A percentile compares a stretch with the other conserved stretches of the same genome.
These are phyloP conservation scores for Dianthus caryophyllus DNA, from an alignment of 148 eudicot genomes.

Conservation along the genomic window DNA sequence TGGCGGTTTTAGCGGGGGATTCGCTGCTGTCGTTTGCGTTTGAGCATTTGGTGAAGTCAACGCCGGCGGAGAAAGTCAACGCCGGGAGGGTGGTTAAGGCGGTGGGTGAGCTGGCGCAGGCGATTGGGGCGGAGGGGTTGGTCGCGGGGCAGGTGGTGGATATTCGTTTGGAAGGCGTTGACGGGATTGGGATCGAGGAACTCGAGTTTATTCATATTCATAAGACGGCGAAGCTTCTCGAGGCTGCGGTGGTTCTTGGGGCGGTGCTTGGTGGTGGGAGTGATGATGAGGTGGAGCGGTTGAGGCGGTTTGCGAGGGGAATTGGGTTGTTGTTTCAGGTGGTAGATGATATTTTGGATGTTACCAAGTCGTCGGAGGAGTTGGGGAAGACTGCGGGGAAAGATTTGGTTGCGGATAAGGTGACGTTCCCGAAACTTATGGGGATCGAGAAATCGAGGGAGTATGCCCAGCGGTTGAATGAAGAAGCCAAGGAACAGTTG, in stretches of 20 bases:
- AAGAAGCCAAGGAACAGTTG: constrained; percentile 48
- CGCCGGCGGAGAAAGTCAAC: constrained; percentile 26
- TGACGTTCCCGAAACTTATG: constrained; percentile 57
- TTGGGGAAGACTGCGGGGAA: constrained; percentile 77
- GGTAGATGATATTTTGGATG: constrained; percentile 71
- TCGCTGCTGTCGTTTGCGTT: constrained; percentile 55
- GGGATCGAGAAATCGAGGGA: constrained; percentile 62
- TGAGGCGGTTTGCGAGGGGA: constrained; percentile 51
- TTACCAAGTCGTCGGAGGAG: constrained; percentile 57
- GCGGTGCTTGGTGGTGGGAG: constrained; percentile 56
- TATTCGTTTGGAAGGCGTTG: constrained; percentile 37
- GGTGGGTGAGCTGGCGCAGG: constrained; percentile 44
- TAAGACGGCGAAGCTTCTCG: constrained; percentile 59
- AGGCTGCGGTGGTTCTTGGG: constrained; percentile 58
- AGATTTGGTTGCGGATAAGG: constrained; percentile 62
- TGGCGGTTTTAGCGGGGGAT: constrained; percentile 62
- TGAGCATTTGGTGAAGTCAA: constrained; percentile 42
- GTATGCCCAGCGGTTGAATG: constrained; percentile 49
- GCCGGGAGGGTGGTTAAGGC: constrained; percentile 34
- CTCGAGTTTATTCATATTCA: constrained; percentile 59
- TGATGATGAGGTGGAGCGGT: constrained; percentile 49
- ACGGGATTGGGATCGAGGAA: constrained; percentile 38
- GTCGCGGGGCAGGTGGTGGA: constrained; percentile 76
- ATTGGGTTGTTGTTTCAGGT: constrained; percentile 71
- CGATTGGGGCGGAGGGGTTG: constrained; percentile 52